Evolutionary conservation across 2,329 filamentous ascomycete genomes (phyloP).

Genomic region (Pyricularia pennisetigena): DNA sequence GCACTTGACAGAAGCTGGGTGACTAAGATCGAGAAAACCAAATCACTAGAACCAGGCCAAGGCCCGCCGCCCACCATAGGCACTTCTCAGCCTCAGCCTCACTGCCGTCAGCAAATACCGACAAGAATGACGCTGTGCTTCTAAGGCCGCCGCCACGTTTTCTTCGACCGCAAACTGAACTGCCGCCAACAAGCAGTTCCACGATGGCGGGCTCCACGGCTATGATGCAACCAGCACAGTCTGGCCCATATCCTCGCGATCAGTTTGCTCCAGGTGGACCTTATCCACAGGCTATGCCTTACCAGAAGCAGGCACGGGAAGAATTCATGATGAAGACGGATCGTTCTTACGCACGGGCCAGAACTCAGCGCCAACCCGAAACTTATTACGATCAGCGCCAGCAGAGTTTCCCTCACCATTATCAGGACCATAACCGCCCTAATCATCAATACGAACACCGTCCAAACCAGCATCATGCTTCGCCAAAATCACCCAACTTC

Average conservation of each 20-base stretch:
- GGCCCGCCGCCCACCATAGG: not conserved
- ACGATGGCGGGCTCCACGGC: not conserved
- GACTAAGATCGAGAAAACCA: not conserved
- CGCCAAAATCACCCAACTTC: not conserved
- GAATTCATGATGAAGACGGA: constrained; percentile 18
- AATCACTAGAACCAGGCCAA: not conserved
- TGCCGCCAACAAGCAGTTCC: constrained; percentile 4
- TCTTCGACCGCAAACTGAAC: constrained; percentile 8
- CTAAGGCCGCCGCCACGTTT: constrained; percentile 10
- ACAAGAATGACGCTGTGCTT: constrained; percentile 3
- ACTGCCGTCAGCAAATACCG: not conserved
- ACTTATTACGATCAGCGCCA: not conserved
- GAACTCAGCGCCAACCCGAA: constrained; percentile 1
- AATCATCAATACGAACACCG: not conserved
- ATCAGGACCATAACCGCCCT: not conserved
- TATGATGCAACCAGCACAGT: not conserved
- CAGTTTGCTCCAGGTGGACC: not conserved
- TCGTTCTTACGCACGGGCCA: constrained; percentile 11
- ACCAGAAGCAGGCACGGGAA: constrained; percentile 11
- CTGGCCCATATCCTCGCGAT: not conserved
- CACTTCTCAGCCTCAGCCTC: constrained; percentile 7
- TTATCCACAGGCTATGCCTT: not conserved
- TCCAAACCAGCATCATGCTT: not conserved
- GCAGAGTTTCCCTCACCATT: not conserved
- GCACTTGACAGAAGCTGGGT: not conserved